A percentile compares a stretch with the other conserved stretches of the same genome.
These are phyloP conservation scores for Teratosphaeria destructans DNA, from an alignment of 2,329 filamentous ascomycete genomes.

Conservation along the genomic window DNA sequence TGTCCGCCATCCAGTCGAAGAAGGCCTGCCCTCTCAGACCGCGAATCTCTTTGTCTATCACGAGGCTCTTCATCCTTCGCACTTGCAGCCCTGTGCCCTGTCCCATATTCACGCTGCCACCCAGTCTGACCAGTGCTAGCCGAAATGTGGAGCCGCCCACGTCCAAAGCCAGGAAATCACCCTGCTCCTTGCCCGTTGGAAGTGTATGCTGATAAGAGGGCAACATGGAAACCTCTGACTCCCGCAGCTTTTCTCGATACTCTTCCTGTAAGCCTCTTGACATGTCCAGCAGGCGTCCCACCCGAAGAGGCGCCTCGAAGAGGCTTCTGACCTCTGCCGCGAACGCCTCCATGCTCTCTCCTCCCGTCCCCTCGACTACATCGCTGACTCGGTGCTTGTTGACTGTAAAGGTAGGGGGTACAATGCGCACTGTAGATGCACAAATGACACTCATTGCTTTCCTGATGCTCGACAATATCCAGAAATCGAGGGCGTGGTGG, in stretches of 20 bases:
- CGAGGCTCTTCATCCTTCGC: conserved; percentile 42
- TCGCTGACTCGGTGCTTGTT: conserved; percentile 19
- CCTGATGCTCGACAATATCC: conserved; percentile 11
- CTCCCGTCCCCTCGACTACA: conserved; percentile 28
- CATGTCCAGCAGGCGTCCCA: conserved; percentile 32
- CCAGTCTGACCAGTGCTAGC: conserved; percentile 49
- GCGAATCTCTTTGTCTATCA: conserved; percentile 48
- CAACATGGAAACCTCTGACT: conserved; percentile 52
- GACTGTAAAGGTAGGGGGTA: conserved; percentile 25
- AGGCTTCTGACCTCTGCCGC: conserved; percentile 32
- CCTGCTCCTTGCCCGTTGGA: conserved; percentile 48
- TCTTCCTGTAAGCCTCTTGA: conserved; percentile 39
- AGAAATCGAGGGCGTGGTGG: conserved; percentile 12
- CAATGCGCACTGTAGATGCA: conserved; percentile 27
- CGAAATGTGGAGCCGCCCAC: conserved; percentile 58
- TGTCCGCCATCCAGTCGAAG: conserved; percentile 57
- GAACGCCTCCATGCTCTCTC: conserved; percentile 40
- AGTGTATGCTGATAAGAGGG: conserved; percentile 54
- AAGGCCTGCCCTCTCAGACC: conserved; percentile 46
- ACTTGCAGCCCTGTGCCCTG: conserved; percentile 40
- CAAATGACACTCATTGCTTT: conserved; percentile 19
- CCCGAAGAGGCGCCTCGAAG: conserved; percentile 35
- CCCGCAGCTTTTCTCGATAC: conserved; percentile 44
- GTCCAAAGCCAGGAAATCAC: conserved; percentile 52
- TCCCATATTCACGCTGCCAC: conserved; percentile 27